Conservation (phyloP, 2,329 filamentous ascomycete species). For the Exophiala mesophila region DNA sequence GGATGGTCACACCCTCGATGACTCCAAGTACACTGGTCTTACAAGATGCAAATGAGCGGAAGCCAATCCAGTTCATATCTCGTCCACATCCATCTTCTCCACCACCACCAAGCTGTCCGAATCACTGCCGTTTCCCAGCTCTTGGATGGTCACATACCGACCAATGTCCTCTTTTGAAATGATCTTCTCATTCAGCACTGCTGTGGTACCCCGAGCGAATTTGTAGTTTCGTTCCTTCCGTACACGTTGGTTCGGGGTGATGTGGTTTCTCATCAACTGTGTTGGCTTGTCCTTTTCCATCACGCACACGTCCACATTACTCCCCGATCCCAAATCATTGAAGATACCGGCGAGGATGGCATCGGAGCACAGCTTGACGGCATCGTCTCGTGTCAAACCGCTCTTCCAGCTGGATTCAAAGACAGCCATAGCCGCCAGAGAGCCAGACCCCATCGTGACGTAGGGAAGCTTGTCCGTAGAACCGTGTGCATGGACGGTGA, state of each 20-base stretch:
- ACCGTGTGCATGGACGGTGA: slow-evolving; percentile 97
- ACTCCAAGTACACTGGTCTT: neutral
- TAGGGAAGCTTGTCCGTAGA: slow-evolving; percentile 98
- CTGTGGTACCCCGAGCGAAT: slow-evolving; percentile 88
- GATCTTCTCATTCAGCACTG: slow-evolving; percentile 90
- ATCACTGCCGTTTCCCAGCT: slow-evolving; percentile 57
- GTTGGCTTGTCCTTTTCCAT: slow-evolving; percentile 96
- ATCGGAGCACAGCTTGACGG: slow-evolving; percentile 75
- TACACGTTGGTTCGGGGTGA: slow-evolving; percentile 85
- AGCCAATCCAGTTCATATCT: slow-evolving; percentile 8
- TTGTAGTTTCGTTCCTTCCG: slow-evolving; percentile 91
- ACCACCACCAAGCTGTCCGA: slow-evolving; percentile 53
- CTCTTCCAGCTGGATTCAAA: slow-evolving; percentile 96
- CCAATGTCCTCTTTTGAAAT: slow-evolving; percentile 91
- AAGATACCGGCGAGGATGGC: slow-evolving; percentile 96
- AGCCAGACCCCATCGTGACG: slow-evolving; percentile 97
- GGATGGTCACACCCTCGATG: no score
- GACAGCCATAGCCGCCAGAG: slow-evolving; percentile 92
- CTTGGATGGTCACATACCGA: slow-evolving; percentile 88
- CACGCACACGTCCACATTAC: slow-evolving; percentile 93
- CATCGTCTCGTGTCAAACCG: slow-evolving; percentile 68
- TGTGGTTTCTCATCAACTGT: slow-evolving; percentile 77
- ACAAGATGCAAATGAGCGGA: slow-evolving; percentile 1
- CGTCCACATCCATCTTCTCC: slow-evolving; percentile 63
- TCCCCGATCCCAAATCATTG: slow-evolving; percentile 95